Evolutionary conservation across 2,329 filamentous ascomycete species (phyloP).

Genomic region (Ceratocystis eucalypticola): DNA sequence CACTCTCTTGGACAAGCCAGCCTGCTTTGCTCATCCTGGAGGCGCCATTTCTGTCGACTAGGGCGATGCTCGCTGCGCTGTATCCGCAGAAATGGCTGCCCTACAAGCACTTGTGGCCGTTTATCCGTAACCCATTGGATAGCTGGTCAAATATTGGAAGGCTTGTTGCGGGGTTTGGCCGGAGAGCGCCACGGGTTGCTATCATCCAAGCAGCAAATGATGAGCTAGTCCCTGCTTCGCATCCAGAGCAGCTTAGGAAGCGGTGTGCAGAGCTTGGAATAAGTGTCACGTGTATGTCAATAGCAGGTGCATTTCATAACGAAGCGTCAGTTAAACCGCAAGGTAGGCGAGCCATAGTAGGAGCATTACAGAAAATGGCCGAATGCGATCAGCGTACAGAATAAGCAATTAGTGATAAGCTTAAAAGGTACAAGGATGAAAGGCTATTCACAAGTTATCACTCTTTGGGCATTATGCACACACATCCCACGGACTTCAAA

Average conservation of each 20-base stretch:
- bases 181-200: constrained; percentile 29
- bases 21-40: constrained; percentile 48
- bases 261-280: constrained; percentile 37
- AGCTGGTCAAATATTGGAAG: constrained; percentile 37
- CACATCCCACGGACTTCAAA: no score
- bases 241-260: constrained; percentile 34
- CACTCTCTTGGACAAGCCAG: constrained; percentile 17
- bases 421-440: no score
- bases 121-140: constrained; percentile 52
- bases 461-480: no score
- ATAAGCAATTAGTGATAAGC: not conserved
- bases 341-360: constrained; percentile 32
- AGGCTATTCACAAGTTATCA: no score
- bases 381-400: not conserved
- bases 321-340: constrained; percentile 33
- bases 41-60: constrained; percentile 60
- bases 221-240: constrained; percentile 42
- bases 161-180: constrained; percentile 21
- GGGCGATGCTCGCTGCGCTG: constrained; percentile 54
- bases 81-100: constrained; percentile 73
- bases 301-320: constrained; percentile 42
- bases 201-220: constrained; percentile 45
- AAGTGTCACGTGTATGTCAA: constrained; percentile 31
- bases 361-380: not conserved
- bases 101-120: constrained; percentile 61